Evolutionary conservation across 2,329 filamentous ascomycete species (phyloP), one percentile per base, ranked within the genome.

Genomic region (Cladosporium sp.): DNA sequence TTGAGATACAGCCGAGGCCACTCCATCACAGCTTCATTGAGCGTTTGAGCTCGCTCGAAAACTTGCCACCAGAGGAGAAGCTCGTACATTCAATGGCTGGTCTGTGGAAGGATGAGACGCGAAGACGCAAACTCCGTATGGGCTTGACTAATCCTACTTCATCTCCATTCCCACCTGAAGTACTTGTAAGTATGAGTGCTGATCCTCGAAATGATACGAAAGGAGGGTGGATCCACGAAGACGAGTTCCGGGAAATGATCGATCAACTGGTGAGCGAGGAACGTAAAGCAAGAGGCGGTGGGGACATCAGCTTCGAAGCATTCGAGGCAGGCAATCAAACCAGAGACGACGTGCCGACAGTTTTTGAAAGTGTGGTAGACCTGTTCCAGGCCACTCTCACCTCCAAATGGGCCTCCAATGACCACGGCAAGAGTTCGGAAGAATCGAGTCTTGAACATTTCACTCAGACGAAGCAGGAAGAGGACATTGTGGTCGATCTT

Each of bases 1-100:
- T 84, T 60, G 86, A 89, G n/a, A 84, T 98, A 35, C 86, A 87
- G 67, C 86, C 91, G 70, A 86, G 95, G n/a, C 84, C 82, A 3
- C 83, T 97, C 8, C 95, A 99, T 75, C 91, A 97, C 74, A 88
- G 93, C 73, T 97, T 99, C 71, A 81, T 89, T 26, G 95, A 98
- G 76, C 85, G 87, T 14, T 77, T 87, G 12, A 81, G 85, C 40
- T 72, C 67, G 50, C 66, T 75, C 11, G 73, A 75, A 53, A 88
- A 91, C 3, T 77, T 89, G 23, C 81, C 86, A 0, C 78, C 83
- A 0, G 88, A 91, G 69, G 82, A 93, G 74, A 97, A 96, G 74
- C 83, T 97, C 12, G 93, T 99, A 5, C 89, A 92, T 73, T 99
- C 95, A 69, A 94, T 99, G 91, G 93, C 92, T 64, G 91, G 91